phyloP scores from a whole-genome alignment of 2,329 filamentous ascomycete species.

The Stemphylium beticola region DNA sequence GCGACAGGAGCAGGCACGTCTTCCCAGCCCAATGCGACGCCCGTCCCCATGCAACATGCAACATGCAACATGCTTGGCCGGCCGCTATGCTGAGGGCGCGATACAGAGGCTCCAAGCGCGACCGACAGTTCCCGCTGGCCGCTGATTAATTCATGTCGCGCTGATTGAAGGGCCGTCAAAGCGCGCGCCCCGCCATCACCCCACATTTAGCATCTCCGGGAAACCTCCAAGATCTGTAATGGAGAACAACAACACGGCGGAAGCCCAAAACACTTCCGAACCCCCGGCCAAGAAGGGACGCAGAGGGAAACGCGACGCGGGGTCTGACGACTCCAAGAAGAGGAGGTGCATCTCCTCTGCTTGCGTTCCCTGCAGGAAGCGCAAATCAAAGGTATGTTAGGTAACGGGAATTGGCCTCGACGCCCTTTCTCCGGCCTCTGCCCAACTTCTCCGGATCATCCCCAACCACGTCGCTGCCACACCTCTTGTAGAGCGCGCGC shows the following conservation, averaged over 20 bases:
- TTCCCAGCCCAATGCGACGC: conserved; percentile 17
- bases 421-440: conserved; percentile 18
- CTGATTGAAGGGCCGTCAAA: conserved; percentile 18
- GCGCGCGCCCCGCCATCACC: conserved; percentile 28
- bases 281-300: conserved; percentile 41
- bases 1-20: neutral
- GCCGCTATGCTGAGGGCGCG: conserved; percentile 25
- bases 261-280: conserved; percentile 11
- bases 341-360: conserved; percentile 51
- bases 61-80: conserved; percentile 13
- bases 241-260: conserved; percentile 18
- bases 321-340: conserved; percentile 52
- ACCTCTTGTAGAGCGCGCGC: neutral
- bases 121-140: conserved; percentile 15
- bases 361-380: conserved; percentile 50
- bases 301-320: conserved; percentile 42
- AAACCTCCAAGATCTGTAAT: conserved; percentile 15
- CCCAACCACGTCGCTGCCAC: conserved; percentile 11
- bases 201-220: conserved; percentile 19
- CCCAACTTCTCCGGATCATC: conserved; percentile 12
- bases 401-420: conserved; percentile 16
- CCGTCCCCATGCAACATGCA: conserved; percentile 13
- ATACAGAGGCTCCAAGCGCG: conserved; percentile 17
- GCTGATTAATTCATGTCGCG: conserved; percentile 38
- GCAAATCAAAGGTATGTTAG: conserved; percentile 49